A percentile compares a stretch with the other conserved stretches of the same genome.
phyloP scores from a whole-genome alignment of 257 asterid species.

The Ehretia macrophylla region DNA sequence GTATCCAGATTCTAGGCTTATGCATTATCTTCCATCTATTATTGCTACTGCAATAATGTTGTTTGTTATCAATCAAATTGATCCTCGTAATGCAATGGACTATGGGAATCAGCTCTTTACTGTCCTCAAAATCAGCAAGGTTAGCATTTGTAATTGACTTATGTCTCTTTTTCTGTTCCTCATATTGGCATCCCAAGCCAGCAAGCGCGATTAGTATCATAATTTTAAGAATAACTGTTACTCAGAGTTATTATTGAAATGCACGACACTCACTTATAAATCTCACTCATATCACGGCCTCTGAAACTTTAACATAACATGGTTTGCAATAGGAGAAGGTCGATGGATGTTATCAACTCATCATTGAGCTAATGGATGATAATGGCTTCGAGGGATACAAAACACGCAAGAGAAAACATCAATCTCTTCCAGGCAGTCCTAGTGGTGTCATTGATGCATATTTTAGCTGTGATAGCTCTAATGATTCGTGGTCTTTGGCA shows the following conservation, averaged over 20 bases:
- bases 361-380: constrained; percentile 24
- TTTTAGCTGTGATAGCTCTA: constrained; percentile 44
- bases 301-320: neutral
- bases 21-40: constrained; percentile 43
- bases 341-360: constrained; percentile 28
- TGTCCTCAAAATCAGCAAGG: constrained; percentile 34
- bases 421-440: constrained; percentile 35
- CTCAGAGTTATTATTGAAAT: no score
- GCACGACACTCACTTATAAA: no score
- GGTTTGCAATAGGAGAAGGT: constrained; percentile 26
- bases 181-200: no score
- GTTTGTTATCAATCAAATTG: constrained; percentile 28
- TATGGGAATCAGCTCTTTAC: constrained; percentile 27
- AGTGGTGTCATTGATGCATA: constrained; percentile 41
- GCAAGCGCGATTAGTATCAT: no score
- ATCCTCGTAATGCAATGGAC: constrained; percentile 24
- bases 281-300: neutral
- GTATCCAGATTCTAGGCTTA: constrained; percentile 65
- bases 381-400: constrained; percentile 12
- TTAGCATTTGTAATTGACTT: constrained; percentile 9
- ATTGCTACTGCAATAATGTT: constrained; percentile 41
- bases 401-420: constrained; percentile 32
- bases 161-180: neutral
- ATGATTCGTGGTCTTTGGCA: constrained; percentile 37
- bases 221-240: no score